A percentile compares a stretch with the other conserved stretches of the same genome.
Conservation (phyloP, 108 stramenopile species). For the Seminavis robusta region DNA sequence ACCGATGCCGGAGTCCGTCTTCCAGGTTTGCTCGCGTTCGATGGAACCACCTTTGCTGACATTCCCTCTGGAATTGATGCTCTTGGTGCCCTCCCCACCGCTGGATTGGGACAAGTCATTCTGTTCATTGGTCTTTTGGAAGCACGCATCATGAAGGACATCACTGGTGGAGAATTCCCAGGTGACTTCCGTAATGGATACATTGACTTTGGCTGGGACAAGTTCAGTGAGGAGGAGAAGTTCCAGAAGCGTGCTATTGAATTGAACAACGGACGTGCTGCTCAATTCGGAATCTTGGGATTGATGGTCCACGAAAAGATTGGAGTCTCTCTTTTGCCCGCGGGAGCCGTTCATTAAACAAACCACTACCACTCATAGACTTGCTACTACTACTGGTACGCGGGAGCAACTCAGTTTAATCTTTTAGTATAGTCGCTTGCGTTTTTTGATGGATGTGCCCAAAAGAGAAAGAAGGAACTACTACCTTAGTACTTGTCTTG, state of each 20-base stretch:
- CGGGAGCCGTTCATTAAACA: no score
- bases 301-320: slow-evolving; percentile 73
- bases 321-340: slow-evolving; percentile 24
- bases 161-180: slow-evolving; percentile 48
- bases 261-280: slow-evolving; percentile 87
- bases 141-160: slow-evolving; percentile 61
- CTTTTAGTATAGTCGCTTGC: no score
- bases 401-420: no score
- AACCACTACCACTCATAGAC: no score
- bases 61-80: slow-evolving; percentile 67
- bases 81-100: slow-evolving; percentile 44
- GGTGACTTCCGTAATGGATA: slow-evolving; percentile 78
- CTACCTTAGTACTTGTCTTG: no score
- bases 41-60: slow-evolving; percentile 45
- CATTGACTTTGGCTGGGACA: slow-evolving; percentile 80
- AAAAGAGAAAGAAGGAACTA: no score
- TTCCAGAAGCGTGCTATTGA: slow-evolving; percentile 80
- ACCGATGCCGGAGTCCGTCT: slow-evolving; percentile 42
- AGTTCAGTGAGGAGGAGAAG: slow-evolving; percentile 57
- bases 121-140: slow-evolving; percentile 73
- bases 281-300: slow-evolving; percentile 86
- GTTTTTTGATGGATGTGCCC: no score
- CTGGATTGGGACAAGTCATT: slow-evolving; percentile 59
- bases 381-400: no score
- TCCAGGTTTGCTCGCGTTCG: slow-evolving; percentile 46